Conservation (phyloP, 202 grass and related monocot species). For the Dendrocalamus latiflorus region DNA sequence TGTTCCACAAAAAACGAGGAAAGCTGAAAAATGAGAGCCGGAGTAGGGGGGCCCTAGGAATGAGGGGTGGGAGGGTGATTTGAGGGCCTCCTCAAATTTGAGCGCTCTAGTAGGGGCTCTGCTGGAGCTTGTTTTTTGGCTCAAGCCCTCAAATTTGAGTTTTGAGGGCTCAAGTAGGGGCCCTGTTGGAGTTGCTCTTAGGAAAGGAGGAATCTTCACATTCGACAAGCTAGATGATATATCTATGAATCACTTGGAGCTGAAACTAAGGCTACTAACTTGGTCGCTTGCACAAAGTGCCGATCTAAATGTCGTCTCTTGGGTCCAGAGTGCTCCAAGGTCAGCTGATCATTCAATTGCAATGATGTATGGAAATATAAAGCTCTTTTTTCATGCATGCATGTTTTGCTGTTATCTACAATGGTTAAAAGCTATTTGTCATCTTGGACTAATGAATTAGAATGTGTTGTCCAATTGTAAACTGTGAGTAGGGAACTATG, state of each 20-base stretch:
- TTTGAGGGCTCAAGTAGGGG: too few relatives aligned
- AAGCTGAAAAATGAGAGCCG: too few relatives aligned
- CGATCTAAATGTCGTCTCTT: neutral
- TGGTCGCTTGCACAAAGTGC: conserved; percentile 56
- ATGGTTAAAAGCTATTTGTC: neutral
- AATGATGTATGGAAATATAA: neutral
- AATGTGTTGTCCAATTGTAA: neutral
- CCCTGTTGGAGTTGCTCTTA: too few relatives aligned
- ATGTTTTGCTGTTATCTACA: neutral
- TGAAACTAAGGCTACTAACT: conserved; percentile 29
- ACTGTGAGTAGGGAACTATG: neutral
- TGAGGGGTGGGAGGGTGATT: too few relatives aligned
- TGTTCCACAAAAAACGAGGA: too few relatives aligned
- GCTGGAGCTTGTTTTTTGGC: too few relatives aligned
- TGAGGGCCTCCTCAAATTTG: too few relatives aligned
- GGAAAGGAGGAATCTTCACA: conserved; percentile 53
- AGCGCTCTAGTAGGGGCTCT: too few relatives aligned
- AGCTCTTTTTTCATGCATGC: neutral
- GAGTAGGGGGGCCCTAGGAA: too few relatives aligned
- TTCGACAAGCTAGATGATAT: conserved; percentile 60
- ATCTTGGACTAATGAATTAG: neutral
- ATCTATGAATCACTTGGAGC: conserved; percentile 73
- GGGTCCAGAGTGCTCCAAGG: conserved; percentile 23
- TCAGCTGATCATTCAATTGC: conserved; percentile 15
- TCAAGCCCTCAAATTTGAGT: too few relatives aligned